Conservation (phyloP, 257 asterid species). For the Nyctanthes arbortristis region DNA sequence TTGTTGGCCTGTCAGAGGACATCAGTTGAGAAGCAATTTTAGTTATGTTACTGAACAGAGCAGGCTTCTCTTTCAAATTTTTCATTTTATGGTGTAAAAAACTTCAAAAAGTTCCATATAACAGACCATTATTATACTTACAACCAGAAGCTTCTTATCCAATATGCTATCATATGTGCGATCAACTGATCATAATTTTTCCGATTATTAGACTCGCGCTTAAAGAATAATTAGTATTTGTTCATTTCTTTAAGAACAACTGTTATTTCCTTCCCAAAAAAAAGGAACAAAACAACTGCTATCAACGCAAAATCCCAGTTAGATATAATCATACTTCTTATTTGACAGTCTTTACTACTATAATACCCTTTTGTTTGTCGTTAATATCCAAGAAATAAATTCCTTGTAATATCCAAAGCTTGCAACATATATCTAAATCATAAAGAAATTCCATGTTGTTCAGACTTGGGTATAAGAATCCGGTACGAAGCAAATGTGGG, state of each 20-base stretch:
- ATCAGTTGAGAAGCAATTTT: neutral
- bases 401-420: no score
- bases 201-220: neutral
- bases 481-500: no score
- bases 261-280: no score
- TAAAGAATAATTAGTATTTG: no score
- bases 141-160: neutral
- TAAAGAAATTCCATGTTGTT: no score
- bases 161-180: neutral
- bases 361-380: neutral
- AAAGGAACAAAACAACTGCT: no score
- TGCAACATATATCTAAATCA: neutral
- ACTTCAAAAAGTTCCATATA: no score
- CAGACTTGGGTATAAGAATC: no score
- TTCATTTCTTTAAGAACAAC: neutral
- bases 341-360: neutral
- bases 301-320: neutral
- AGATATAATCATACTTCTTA: no score
- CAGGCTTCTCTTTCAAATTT: neutral
- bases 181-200: neutral
- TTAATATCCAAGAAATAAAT: neutral
- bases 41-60: neutral
- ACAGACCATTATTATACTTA: neutral
- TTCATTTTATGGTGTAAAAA: neutral
- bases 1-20: conserved; percentile 67